Evolutionary conservation across 805 yeast species (phyloP), one percentile per base, ranked within the genome.

Genomic region (Myxozyma neotropica): DNA sequence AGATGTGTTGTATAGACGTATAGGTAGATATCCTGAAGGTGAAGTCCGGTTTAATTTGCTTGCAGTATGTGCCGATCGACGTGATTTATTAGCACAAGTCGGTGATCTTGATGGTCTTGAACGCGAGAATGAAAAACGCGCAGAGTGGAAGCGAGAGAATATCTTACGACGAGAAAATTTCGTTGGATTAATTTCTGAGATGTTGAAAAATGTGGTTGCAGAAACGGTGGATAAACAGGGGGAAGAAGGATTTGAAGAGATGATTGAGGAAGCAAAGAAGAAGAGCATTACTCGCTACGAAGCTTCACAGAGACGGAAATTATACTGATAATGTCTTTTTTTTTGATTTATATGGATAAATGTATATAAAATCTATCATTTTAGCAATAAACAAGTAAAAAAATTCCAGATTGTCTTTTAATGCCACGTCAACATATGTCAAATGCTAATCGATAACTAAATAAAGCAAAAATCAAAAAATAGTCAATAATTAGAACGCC

Each of bases 11-110:
- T 74, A 70, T 56, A 71, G 76, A 17, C 74, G 88, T 40, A 79
- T 85, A 15, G 63, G 69, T n/a, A 75, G 77, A 57, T 80, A 79
- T 61, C 76, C 76, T 1, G 72, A 64, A 4, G 73, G 76, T 33
- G 88, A 84, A 66, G 74, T 83, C 56, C 76, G 86, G 43, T 85
- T 84, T 68, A 81, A 85, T 4, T 73, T 83, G 33, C 69, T 84
- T 40, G 87, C 82, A 0, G 74, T 85, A 26, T 77, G 84, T 42
- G 75, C 77, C 59, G 83, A 85, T 66, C 77, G 79, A 67, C 74
- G 84, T 56, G 70, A 73, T 44, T 69, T 72, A 17, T 73, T 71
- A 38, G 57, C 70, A 49, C 72, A 70, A 27, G 63, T 73, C 17
- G 82, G 80, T 3, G 85, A 83, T 60, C 67, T 67, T 17, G 72